These are phyloP conservation scores for Aspergillus sp. DNA, from an alignment of 2,329 filamentous ascomycete genomes.

Conservation along the genomic window DNA sequence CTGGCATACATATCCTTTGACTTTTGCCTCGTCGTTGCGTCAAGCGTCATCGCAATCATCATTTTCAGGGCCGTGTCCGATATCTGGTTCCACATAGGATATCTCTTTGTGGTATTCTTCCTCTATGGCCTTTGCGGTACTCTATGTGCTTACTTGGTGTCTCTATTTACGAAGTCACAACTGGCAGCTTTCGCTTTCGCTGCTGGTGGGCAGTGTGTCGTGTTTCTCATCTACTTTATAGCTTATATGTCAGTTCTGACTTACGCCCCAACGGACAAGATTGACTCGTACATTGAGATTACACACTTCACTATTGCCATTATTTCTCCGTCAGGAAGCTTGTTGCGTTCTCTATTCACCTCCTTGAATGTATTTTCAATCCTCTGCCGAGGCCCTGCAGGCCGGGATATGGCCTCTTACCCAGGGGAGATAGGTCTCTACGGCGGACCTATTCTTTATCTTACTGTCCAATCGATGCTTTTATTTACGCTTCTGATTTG, in stretches of 20 bases:
- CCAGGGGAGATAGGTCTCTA: constrained; percentile 72
- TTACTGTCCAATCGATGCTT: constrained; percentile 70
- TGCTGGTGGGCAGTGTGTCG: constrained; percentile 70
- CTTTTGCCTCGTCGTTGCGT: constrained; percentile 68
- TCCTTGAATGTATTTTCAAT: constrained; percentile 81
- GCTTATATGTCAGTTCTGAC: constrained; percentile 71
- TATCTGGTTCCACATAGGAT: constrained; percentile 76
- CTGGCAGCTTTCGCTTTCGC: constrained; percentile 82
- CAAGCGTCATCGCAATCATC: constrained; percentile 64
- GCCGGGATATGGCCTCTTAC: constrained; percentile 63
- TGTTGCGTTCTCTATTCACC: constrained; percentile 72
- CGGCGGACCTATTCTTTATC: constrained; percentile 80
- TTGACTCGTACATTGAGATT: constrained; percentile 66
- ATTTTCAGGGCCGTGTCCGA: constrained; percentile 64
- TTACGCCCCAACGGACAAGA: constrained; percentile 67
- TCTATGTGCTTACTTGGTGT: constrained; percentile 76
- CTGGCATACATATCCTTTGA: constrained; percentile 79
- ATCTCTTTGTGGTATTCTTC: constrained; percentile 77
- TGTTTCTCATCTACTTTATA: constrained; percentile 71
- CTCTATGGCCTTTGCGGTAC: constrained; percentile 79
- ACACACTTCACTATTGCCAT: constrained; percentile 74
- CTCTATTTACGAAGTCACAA: constrained; percentile 75
- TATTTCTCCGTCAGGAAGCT: constrained; percentile 73
- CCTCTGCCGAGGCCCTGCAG: constrained; percentile 56
- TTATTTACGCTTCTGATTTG: constrained; percentile 74